Evolutionary conservation across 176 grass and related monocot species (phyloP).

Genomic region (Elaeis guineensis): DNA sequence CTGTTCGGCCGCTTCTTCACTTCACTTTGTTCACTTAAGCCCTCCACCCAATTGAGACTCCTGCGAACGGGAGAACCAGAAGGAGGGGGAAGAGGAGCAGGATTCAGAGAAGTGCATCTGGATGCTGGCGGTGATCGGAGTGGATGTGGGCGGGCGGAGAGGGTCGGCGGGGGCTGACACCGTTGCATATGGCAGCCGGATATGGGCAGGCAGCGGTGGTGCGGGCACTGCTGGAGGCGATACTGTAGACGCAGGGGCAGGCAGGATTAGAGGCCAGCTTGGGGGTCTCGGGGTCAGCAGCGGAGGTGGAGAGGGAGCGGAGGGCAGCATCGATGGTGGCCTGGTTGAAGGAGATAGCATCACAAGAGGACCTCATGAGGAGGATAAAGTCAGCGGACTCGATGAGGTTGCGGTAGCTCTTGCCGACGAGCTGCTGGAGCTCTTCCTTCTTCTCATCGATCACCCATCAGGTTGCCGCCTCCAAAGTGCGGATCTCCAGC

Average conservation of each 20-base stretch:
- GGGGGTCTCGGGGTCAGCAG: constrained; percentile 9
- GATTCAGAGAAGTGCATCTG: no score
- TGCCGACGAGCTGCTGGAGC: constrained; percentile 86
- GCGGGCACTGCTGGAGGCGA: constrained; percentile 57
- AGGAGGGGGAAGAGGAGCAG: no score
- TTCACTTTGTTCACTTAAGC: no score
- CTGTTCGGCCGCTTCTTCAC: no score
- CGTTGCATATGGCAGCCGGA: no score
- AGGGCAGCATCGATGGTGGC: constrained; percentile 52
- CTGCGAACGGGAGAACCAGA: no score
- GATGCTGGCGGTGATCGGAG: no score
- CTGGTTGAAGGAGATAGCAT: constrained; percentile 63
- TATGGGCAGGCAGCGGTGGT: no score
- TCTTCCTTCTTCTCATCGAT: constrained; percentile 95
- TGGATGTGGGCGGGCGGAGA: no score
- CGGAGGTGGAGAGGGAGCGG: constrained; percentile 49
- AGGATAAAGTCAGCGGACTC: constrained; percentile 94
- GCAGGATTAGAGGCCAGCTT: constrained; percentile 25
- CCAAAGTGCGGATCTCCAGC: constrained; percentile 67
- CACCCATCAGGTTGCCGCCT: constrained; percentile 55
- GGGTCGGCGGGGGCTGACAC: no score
- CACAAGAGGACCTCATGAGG: constrained; percentile 76
- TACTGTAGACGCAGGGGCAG: constrained; percentile 45
- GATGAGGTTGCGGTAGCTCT: constrained; percentile 93
- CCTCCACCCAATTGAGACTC: no score